Percentiles rank a stretch among this genome's conserved stretches.
These are phyloP conservation scores for Coleophoma cylindrospora DNA, from an alignment of 2,329 filamentous ascomycete species.

Conservation along the genomic window DNA sequence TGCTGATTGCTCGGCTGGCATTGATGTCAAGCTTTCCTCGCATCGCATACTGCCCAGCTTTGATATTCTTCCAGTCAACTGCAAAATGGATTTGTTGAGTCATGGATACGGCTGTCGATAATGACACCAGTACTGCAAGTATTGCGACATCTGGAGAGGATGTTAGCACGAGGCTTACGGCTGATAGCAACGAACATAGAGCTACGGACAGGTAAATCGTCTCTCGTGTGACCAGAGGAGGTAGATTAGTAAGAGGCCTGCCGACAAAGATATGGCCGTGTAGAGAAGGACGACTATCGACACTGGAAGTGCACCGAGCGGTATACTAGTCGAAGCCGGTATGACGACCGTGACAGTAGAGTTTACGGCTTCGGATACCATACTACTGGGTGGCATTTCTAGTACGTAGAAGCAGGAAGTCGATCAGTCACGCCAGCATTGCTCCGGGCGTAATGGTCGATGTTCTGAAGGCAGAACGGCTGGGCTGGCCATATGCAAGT, in stretches of 20 bases:
- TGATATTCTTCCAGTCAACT: background rate
- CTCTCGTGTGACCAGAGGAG: slow-evolving; percentile 3
- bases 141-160: background rate
- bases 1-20: background rate
- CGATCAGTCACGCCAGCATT: too few relatives aligned
- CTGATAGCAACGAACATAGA: background rate
- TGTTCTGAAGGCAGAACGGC: too few relatives aligned
- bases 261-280: slow-evolving; percentile 1
- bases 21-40: background rate
- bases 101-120: background rate
- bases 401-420: too few relatives aligned
- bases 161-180: too few relatives aligned
- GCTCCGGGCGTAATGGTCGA: too few relatives aligned
- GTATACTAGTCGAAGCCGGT: background rate
- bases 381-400: too few relatives aligned
- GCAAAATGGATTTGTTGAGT: slow-evolving; percentile 5
- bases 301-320: background rate
- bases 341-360: too few relatives aligned
- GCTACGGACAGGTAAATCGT: slow-evolving; percentile 2
- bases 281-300: slow-evolving; percentile 4
- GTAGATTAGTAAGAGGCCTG: slow-evolving; percentile 1
- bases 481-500: too few relatives aligned
- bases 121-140: background rate
- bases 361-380: too few relatives aligned
- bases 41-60: background rate